phyloP scores from a whole-genome alignment of 1,284 basidiomycete genomes.

The Ceratobasidium sp. region DNA sequence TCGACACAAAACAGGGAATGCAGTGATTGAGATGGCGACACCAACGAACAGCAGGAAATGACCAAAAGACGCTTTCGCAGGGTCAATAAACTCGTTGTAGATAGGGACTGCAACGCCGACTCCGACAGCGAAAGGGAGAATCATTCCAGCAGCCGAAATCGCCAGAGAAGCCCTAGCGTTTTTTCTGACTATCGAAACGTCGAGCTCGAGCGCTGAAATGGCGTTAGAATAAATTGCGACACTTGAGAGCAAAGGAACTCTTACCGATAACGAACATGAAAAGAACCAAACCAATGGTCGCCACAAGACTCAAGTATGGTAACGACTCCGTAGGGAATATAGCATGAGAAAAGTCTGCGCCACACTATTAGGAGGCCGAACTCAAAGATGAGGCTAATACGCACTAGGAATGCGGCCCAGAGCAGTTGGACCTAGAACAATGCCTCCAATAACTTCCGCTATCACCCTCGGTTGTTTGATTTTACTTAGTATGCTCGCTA shows the following conservation, averaged over 20 bases:
- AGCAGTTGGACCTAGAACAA: slow-evolving; percentile 79
- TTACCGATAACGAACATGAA: slow-evolving; percentile 93
- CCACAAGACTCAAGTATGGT: slow-evolving; percentile 80
- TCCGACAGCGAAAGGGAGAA: slow-evolving; percentile 74
- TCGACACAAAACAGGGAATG: slow-evolving; percentile 84
- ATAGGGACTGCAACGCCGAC: slow-evolving; percentile 70
- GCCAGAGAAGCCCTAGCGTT: slow-evolving; percentile 59
- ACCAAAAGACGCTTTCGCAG: slow-evolving; percentile 63
- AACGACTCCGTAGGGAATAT: slow-evolving; percentile 84
- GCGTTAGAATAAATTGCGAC: neutral
- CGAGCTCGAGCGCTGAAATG: slow-evolving; percentile 63
- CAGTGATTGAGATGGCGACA: slow-evolving; percentile 87
- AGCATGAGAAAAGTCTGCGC: slow-evolving; percentile 71
- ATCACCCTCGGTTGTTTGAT: slow-evolving; percentile 88
- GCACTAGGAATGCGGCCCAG: slow-evolving; percentile 70
- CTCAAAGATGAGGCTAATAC: neutral
- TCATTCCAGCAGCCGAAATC: slow-evolving; percentile 66
- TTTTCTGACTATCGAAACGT: slow-evolving; percentile 68
- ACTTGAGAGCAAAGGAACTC: slow-evolving; percentile 54
- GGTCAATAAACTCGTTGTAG: slow-evolving; percentile 69
- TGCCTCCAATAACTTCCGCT: slow-evolving; percentile 86
- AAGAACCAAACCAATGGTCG: slow-evolving; percentile 88
- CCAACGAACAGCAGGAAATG: slow-evolving; percentile 77
- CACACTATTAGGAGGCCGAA: slow-evolving; percentile 63
- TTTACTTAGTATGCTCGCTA: slow-evolving; percentile 68